Base-by-base conservation (phyloP, 2,329 filamentous ascomycete genomes). In the Penicillium sp. region DNA sequence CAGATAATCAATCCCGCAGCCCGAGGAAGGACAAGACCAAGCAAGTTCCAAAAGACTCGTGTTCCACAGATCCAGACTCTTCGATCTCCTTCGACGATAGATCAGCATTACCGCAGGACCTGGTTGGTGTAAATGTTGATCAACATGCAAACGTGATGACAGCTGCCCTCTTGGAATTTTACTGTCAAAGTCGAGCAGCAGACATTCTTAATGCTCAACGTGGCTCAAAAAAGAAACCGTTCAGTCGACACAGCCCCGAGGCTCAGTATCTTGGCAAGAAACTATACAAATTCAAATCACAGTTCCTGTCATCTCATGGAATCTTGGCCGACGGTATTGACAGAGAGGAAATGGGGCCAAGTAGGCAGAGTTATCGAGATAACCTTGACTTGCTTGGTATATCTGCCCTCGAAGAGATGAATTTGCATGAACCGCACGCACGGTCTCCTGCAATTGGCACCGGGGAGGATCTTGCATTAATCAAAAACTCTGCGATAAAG, bases 91-190 rank as follows among this genome's bases (percentile, higher is more conserved):
- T 62, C 28, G 61, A 60, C 16, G 62, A 66, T 51, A 43, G 58
- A 8, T 60, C 61, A 14, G 30, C 42, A 10, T 37, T 56, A 31
- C 59, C 66, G n/a, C 61, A 65, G 22, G 65, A 66, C 14, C 53
- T 66, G 6, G 60, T 68, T 12, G 69, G 69, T 44, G 56, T 69
- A 4, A 70, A 75, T 55, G 61, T 66, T 5, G 71, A 74, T 35
- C 69, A 66, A 5, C 75, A 77, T 61, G 67, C 71, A 35, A 71
- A 73, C 35, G 65, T 77, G 42, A 73, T 79, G 71, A 76, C 76
- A 16, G 67, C 74, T 14, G 74, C 77, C 1, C 62, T 79, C 14
- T 66, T 79, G 5, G 77, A 78, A 53, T 78, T 77, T 53, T 78
- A 75, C 57, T 78, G 75, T 46, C 61, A 73, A 14, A 75, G 64